Evolutionary conservation across 306 rosid species (phyloP).

Genomic region (Cicer pinnatifidum): DNA sequence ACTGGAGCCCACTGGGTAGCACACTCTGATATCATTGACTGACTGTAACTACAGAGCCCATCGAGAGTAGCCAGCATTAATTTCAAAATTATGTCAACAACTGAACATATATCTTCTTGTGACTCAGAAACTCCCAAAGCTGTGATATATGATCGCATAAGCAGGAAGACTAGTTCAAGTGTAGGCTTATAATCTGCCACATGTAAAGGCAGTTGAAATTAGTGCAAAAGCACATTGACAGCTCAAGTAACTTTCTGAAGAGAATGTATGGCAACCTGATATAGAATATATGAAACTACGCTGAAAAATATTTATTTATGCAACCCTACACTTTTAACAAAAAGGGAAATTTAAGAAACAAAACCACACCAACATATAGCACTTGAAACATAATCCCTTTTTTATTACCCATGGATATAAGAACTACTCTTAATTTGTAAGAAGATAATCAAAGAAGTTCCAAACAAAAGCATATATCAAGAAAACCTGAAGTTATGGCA

Average conservation of each 20-base stretch:
- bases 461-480: not conserved
- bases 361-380: slow-evolving; percentile 23
- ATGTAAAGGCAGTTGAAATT: slow-evolving; percentile 34
- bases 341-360: not conserved
- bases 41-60: slow-evolving; percentile 58
- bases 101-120: slow-evolving; percentile 52
- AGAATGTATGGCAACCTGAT: slow-evolving; percentile 5
- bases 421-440: slow-evolving; percentile 14
- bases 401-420: slow-evolving; percentile 3
- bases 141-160: slow-evolving; percentile 52
- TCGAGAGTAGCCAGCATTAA: slow-evolving; percentile 70
- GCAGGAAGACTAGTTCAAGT: slow-evolving; percentile 60
- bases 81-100: slow-evolving; percentile 62
- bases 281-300: not conserved
- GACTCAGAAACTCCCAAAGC: slow-evolving; percentile 49
- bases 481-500: not conserved
- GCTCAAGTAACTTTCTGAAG: slow-evolving; percentile 17
- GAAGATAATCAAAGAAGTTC: slow-evolving; percentile 5
- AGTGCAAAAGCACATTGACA: slow-evolving; percentile 31
- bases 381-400: slow-evolving; percentile 19
- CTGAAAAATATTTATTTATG: not conserved
- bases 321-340: not conserved
- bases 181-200: slow-evolving; percentile 68
- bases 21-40: slow-evolving; percentile 61
- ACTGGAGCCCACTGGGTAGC: slow-evolving; percentile 79